Conservation (phyloP, 495 filamentous ascomycete genomes). For the Xeromyces bisporus region DNA sequence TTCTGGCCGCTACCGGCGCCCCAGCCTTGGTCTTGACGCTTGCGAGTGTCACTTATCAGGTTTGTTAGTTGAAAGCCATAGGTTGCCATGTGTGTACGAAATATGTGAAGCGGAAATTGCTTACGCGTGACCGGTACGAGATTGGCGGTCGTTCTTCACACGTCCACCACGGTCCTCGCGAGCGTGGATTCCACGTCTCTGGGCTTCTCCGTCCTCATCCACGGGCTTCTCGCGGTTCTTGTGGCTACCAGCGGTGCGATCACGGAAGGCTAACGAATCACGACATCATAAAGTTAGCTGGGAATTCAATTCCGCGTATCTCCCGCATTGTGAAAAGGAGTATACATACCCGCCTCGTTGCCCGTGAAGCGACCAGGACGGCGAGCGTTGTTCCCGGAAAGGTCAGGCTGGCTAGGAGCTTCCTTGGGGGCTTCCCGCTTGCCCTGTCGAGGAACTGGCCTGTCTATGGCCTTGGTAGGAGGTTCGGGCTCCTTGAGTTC, state of each 20-base stretch:
- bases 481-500: slow-evolving; percentile 56
- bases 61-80: slow-evolving; percentile 1
- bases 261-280: slow-evolving; percentile 56
- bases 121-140: slow-evolving; percentile 55
- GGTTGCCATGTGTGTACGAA: too few relatives aligned
- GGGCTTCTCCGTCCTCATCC: slow-evolving; percentile 46
- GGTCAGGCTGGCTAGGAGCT: slow-evolving; percentile 27
- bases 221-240: slow-evolving; percentile 70
- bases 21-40: slow-evolving; percentile 86
- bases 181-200: slow-evolving; percentile 42
- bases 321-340: too few relatives aligned
- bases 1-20: slow-evolving; percentile 61
- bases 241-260: slow-evolving; percentile 64
- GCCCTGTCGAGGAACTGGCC: slow-evolving; percentile 54
- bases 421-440: slow-evolving; percentile 83
- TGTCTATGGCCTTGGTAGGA: slow-evolving; percentile 75
- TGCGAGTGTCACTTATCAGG: slow-evolving; percentile 57
- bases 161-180: slow-evolving; percentile 35
- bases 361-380: slow-evolving; percentile 47
- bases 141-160: slow-evolving; percentile 65
- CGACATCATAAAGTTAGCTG: neutral
- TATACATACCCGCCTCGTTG: slow-evolving; percentile 75
- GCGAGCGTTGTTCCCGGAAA: slow-evolving; percentile 28
- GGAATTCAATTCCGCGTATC: too few relatives aligned
- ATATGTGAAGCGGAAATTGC: slow-evolving; percentile 7